A percentile compares a stretch with the other conserved stretches of the same genome.
Evolutionary conservation across 495 filamentous ascomycete genomes (phyloP).

Genomic region (Podospora pseudocomata): DNA sequence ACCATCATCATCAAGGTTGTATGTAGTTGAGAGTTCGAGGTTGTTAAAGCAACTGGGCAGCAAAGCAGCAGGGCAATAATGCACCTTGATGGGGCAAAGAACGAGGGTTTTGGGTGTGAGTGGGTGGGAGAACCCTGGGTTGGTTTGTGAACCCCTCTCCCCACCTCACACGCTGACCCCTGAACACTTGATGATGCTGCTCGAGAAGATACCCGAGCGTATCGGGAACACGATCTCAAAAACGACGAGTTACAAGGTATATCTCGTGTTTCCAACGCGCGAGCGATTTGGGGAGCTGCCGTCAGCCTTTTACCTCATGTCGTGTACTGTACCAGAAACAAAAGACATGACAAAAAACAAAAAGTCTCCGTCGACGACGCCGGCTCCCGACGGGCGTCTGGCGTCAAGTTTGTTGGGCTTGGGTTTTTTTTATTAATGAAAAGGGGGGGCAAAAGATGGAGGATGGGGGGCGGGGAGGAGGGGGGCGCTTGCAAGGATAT

Average conservation of each 20-base stretch:
- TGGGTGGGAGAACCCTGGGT: neutral
- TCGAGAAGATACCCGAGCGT: too few species aligned
- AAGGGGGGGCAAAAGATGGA: neutral
- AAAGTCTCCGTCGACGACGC: neutral
- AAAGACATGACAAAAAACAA: neutral
- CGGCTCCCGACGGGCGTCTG: neutral
- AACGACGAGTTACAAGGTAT: neutral
- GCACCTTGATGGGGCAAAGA: neutral
- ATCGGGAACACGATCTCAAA: neutral
- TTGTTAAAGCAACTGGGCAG: neutral
- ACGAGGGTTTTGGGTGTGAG: neutral
- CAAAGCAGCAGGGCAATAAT: neutral
- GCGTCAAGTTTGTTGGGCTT: neutral
- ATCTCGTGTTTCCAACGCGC: neutral
- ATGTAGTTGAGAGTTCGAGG: neutral
- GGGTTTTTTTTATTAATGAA: neutral
- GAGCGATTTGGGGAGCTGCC: neutral
- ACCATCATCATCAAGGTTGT: neutral
- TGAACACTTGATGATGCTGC: neutral
- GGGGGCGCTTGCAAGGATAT: constrained; percentile 9
- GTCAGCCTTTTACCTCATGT: neutral
- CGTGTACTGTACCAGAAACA: neutral
- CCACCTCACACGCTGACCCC: neutral
- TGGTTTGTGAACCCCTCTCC: neutral
- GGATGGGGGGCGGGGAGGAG: neutral